phyloP scores from a whole-genome alignment of 306 rosid species.

The Dryas drummondii region DNA sequence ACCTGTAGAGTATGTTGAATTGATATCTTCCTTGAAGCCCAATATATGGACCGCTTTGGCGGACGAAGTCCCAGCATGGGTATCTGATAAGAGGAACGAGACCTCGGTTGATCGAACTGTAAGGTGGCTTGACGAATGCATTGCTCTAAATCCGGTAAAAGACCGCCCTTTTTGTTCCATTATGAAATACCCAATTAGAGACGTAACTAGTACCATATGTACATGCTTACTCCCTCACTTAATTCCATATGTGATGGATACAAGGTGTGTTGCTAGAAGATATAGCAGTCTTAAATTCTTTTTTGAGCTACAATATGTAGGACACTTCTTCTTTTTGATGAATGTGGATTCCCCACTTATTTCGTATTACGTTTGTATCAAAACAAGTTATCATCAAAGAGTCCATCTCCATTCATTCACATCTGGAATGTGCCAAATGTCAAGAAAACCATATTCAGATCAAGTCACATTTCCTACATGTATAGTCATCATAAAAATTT shows the following conservation, averaged over 20 bases:
- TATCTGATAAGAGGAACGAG: slow-evolving; percentile 69
- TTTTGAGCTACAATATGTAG: not conserved
- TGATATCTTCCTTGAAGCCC: slow-evolving; percentile 74
- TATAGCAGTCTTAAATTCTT: not conserved
- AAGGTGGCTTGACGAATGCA: slow-evolving; percentile 92
- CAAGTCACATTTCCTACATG: no score
- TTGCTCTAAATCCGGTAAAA: slow-evolving; percentile 54
- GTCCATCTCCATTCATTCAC: not conserved
- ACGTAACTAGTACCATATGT: not conserved
- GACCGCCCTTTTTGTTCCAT: not conserved
- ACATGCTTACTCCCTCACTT: not conserved
- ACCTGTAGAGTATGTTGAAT: slow-evolving; percentile 71
- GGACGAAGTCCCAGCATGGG: slow-evolving; percentile 96
- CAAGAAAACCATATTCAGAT: no score
- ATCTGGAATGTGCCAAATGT: not conserved
- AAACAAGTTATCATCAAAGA: not conserved
- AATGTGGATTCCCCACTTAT: not conserved
- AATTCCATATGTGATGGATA: not conserved
- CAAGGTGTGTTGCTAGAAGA: not conserved
- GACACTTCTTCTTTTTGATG: not conserved
- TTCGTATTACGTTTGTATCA: not conserved
- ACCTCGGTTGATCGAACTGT: slow-evolving; percentile 87
- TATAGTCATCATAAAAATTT: no score
- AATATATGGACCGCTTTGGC: slow-evolving; percentile 86
- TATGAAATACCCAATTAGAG: not conserved